Percentiles rank a stretch among this genome's conserved stretches.
Conservation (phyloP, 768 basidiomycete species). For the Pleurotus pulmonarius region DNA sequence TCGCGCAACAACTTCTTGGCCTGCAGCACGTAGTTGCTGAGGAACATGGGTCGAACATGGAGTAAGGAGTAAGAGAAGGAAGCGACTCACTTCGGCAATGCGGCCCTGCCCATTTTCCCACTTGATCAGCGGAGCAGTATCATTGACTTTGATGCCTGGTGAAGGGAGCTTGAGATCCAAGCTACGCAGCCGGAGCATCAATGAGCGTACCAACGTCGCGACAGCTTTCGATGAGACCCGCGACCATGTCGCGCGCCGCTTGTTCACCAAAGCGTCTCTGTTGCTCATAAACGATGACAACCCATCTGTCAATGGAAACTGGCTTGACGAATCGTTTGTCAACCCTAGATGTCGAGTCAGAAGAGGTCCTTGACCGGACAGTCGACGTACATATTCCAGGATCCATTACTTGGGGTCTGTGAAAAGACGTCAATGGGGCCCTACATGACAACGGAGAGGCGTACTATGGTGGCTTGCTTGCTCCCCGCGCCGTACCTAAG, state of each 20-base stretch:
- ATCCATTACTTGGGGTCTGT: conserved; percentile 60
- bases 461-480: conserved; percentile 53
- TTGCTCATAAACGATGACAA: conserved; percentile 64
- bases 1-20: conserved; percentile 39
- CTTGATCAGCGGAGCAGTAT: conserved; percentile 38
- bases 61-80: background rate
- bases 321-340: conserved; percentile 69
- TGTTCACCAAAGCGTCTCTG: conserved; percentile 47
- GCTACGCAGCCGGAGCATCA: background rate
- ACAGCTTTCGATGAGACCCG: conserved; percentile 46
- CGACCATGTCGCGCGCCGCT: conserved; percentile 51
- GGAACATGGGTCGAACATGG: background rate
- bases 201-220: conserved; percentile 54
- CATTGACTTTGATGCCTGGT: conserved; percentile 56
- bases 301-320: conserved; percentile 52
- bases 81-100: conserved; percentile 33
- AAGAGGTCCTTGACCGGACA: background rate
- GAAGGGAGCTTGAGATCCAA: background rate
- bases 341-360: conserved; percentile 39
- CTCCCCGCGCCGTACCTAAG: conserved; percentile 62
- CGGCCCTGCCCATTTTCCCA: conserved; percentile 59
- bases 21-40: conserved; percentile 46
- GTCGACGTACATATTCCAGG: conserved; percentile 70
- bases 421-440: conserved; percentile 8
- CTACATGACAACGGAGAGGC: conserved; percentile 16